Base-by-base conservation (phyloP, 176 grass and related monocot species). In the Eragrostis curvula region DNA sequence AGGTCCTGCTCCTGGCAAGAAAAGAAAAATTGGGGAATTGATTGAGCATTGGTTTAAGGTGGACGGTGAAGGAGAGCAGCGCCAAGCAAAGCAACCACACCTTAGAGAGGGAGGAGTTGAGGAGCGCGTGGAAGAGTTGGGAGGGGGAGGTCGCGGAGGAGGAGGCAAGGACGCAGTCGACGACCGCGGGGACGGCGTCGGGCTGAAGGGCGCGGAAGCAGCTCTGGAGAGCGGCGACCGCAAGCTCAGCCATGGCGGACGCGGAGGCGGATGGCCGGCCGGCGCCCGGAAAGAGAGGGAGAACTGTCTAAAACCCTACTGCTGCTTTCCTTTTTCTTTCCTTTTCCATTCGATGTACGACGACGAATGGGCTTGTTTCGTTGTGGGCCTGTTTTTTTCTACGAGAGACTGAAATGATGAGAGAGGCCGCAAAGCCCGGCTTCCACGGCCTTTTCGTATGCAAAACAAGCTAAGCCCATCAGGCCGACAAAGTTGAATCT, bases 81-180 rank as follows among this genome's bases (percentile, higher is more conserved):
- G 21, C 10, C 8, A 14, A 45, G 75, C 71, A 56, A 47, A 15
- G 57, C 27, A 46, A 17, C 24, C 44, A 43, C 9, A 85, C 94
- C 89, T 88, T 39, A 41, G 74, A 56, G 49, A 68, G 15, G 42
- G 89, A 89, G 61, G 74, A 87, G 60, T 81, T 55, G 52, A 98
- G 86, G 76, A 98, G 92, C 23, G 85, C 87, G 73, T 73, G 81
- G 90, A 94, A 94, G 86, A 98, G 88, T 25, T 74, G 58, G 59
- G 75, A 67, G 67, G 90, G 25, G 5, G 92, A 80, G 70, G 86
- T 15, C 59, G 39, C 50, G n/a, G n/a, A n/a, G 62, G 87, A 89
- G 48, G 95, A 92, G 6, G 88, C 85, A 29, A 94, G 75, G 12
- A 97, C 90, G 72, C 92, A 97, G 84, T 98, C 90, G 57, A 98